Evolutionary conservation across 2,329 filamentous ascomycete species (phyloP), one percentile per base, ranked within the genome.

Genomic region (Dendrostoma leiphaemia): DNA sequence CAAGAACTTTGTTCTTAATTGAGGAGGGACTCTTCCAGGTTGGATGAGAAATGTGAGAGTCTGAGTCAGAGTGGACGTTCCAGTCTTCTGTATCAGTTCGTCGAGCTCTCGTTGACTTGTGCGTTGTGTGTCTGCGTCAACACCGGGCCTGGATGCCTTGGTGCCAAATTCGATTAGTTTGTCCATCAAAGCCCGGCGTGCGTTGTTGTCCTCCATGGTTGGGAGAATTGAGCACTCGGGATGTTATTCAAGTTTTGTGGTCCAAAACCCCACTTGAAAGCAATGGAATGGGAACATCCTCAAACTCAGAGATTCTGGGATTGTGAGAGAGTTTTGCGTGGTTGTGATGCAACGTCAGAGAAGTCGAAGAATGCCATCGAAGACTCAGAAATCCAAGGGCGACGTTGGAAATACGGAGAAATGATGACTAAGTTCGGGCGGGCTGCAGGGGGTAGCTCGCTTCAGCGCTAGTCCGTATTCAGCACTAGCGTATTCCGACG

Each of bases 11-110:
- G 75, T 61, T 40, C 79, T 80, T n/a, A 89, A 73, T 83, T 83
- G 88, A 65, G 68, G 61, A 10, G 84, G 83, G 15, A 81, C 75
- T 23, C 76, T 67, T 53, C 78, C 77, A 10, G 86, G 84, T 57
- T 87, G 83, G 31, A 88, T 80, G 19, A 88, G 72, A 17, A 80
- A 74, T 56, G 85, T 89, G 40, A 90, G 68, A 4, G 82, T 75
- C 8, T 80, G 82, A 21, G 90, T 70, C 8, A 90, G 74, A 9
- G 51, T 38, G 7, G 53, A 43, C 0, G 55, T 57, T 19, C 51
- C 35, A 17, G 51, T 50, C 19, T 26, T 76, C 51, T 76, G 70
- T 28, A 83, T 68, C 41, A 82, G 65, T n/a, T 72, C 65, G 40
- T 75, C 66, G 44, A 81, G 80, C 48, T 75, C 71, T 35, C 65